Evolutionary conservation across 768 basidiomycete genomes (phyloP).

Genomic region (Suillus brevipes): DNA sequence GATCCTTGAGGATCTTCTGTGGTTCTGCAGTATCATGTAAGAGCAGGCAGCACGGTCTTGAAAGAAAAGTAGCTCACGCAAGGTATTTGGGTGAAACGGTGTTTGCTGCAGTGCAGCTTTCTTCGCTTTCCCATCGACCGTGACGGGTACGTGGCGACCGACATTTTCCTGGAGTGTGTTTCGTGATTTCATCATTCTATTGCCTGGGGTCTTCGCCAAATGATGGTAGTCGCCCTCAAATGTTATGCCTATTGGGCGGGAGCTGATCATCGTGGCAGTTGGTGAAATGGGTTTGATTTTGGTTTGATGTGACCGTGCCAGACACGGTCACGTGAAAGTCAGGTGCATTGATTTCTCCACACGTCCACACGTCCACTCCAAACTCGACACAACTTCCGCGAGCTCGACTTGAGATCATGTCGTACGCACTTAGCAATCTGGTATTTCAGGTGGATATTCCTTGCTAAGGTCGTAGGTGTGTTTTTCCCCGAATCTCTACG

Average conservation of each 20-base stretch:
- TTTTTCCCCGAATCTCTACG: conserved; percentile 41
- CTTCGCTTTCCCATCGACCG: conserved; percentile 49
- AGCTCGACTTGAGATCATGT: too few species aligned
- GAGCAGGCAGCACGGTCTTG: neutral
- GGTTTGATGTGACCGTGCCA: neutral
- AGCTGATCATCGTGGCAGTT: conserved; percentile 25
- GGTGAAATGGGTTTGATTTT: conserved; percentile 7
- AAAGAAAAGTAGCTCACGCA: conserved; percentile 22
- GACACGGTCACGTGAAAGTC: conserved; percentile 29
- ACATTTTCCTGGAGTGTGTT: conserved; percentile 52
- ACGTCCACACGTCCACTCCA: too few species aligned
- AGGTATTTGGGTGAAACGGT: conserved; percentile 32
- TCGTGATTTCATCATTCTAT: conserved; percentile 40
- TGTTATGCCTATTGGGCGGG: conserved; percentile 24
- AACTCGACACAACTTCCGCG: too few species aligned
- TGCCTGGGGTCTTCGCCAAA: conserved; percentile 56
- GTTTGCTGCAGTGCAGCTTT: conserved; percentile 35
- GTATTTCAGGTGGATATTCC: too few species aligned
- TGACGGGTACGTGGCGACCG: conserved; percentile 37
- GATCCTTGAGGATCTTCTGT: neutral
- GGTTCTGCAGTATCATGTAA: neutral
- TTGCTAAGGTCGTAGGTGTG: too few species aligned
- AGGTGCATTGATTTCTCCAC: neutral
- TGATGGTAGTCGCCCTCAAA: conserved; percentile 28
- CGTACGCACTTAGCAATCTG: too few species aligned